Conservation (phyloP, 2,329 filamentous ascomycete species). For the Tympanopsis confertula region DNA sequence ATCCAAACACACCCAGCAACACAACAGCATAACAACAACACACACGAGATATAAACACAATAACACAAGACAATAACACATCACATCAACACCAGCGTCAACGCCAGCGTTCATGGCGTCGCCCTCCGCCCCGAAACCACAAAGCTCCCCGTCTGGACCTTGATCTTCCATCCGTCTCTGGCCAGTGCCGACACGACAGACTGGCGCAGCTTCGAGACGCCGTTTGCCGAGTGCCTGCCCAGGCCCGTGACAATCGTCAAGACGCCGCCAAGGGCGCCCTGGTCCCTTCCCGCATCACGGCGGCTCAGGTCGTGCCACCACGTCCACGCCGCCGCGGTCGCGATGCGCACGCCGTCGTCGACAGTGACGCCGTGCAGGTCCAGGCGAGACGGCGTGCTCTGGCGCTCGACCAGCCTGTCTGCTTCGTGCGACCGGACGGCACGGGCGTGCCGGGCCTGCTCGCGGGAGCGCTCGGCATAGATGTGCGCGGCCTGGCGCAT, state of each 20-base stretch:
- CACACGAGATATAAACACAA: too few relatives aligned
- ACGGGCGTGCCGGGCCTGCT: slow-evolving; percentile 45
- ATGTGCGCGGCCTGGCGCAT: slow-evolving; percentile 67
- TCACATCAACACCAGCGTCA: background rate
- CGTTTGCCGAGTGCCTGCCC: slow-evolving; percentile 67
- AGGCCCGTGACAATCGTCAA: slow-evolving; percentile 73
- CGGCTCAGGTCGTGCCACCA: slow-evolving; percentile 73
- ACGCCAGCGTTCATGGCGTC: slow-evolving; percentile 3
- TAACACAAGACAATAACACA: too few relatives aligned
- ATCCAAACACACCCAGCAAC: too few relatives aligned
- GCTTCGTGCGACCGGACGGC: slow-evolving; percentile 54
- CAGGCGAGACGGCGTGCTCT: slow-evolving; percentile 48
- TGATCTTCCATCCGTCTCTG: slow-evolving; percentile 72
- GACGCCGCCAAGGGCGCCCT: slow-evolving; percentile 45
- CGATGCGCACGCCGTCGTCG: slow-evolving; percentile 69
- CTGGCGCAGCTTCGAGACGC: slow-evolving; percentile 64
- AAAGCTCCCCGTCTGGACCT: slow-evolving; percentile 60
- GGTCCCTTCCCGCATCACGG: too few relatives aligned
- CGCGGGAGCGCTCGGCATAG: slow-evolving; percentile 61
- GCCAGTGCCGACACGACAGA: slow-evolving; percentile 68
- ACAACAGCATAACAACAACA: too few relatives aligned
- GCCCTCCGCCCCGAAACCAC: slow-evolving; percentile 49
- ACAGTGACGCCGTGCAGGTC: slow-evolving; percentile 82
- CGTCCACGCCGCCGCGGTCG: slow-evolving; percentile 46
- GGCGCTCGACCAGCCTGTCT: slow-evolving; percentile 55